Base-by-base conservation (phyloP, 192 early-diverging fungal genomes). In the Funneliformis geosporum region DNA sequence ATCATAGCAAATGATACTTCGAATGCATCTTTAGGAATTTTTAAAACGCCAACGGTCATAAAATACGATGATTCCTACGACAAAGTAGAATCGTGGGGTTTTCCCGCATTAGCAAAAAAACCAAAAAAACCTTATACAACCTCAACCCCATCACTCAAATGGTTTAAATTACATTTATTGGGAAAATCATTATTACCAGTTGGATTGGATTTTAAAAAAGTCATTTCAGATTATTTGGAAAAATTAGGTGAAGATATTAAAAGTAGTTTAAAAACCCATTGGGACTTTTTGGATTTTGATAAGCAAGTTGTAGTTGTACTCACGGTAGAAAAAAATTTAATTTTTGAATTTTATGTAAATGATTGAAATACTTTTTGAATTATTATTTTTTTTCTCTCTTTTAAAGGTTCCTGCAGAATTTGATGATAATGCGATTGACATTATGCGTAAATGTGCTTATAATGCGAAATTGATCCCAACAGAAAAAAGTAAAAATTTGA, bases 151-250 rank as follows among this genome's bases (percentile, higher is more conserved):
- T 27, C 43, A 8, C 18, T 46, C 6, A 60, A 75, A 42, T 47
- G 61, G 12, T 75, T 75, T 40, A 62, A 75, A 62, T 25, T 75
- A 4, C 12, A 61, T 67, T 80, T 89, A 10, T 84, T 81, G 39
- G 85, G 86, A 46, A 66, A 78, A 33, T 76, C 82, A 14, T 74
- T 80, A 7, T 55, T 55, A 21, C 50, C 50, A 6, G 50, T 21
- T 21, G 5, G 1, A 55, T 55, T 55, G 18, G 5, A 55, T n/a
- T 55, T 21, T 55, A 55, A 55, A n/a, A 1, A 55, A 21, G 50
- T 55, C 21, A 55, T 55, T 55, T 21, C 16, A 55, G 50, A 55
- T 55, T 55, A 55, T 55, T 55, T 55, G 50, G 16, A 55, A 21
- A 11, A 55, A 18, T n/a, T 55, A 55, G 50, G 50, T 21, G 10